These are phyloP conservation scores for Umbilicus rupestris DNA, from an alignment of 164 flowering plant genomes.

Conservation along the genomic window DNA sequence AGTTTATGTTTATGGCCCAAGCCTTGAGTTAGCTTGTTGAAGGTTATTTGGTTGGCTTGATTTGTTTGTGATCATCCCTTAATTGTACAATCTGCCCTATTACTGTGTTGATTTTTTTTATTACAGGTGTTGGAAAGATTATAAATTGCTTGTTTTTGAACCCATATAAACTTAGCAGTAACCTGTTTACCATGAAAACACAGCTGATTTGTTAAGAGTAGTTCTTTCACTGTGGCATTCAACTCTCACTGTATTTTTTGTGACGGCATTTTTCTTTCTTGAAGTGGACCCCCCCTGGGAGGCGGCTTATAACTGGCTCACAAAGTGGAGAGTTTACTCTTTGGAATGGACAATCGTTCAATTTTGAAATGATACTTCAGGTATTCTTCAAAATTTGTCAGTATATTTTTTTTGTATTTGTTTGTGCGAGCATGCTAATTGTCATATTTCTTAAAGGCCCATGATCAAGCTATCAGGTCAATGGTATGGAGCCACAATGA, in stretches of 20 bases:
- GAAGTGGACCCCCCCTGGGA: slow-evolving; percentile 96
- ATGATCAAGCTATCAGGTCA: slow-evolving; percentile 96
- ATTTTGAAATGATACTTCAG: slow-evolving; percentile 99
- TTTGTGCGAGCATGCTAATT: background rate
- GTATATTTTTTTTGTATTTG: background rate
- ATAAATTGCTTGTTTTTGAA: too few relatives aligned
- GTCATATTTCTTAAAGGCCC: slow-evolving; percentile 51
- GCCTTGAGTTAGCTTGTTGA: background rate
- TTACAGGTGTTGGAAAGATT: too few relatives aligned
- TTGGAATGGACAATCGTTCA: slow-evolving; percentile 99
- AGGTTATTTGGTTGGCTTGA: too few relatives aligned
- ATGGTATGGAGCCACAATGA: slow-evolving; percentile 99
- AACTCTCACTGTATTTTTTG: background rate
- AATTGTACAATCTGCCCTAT: too few relatives aligned
- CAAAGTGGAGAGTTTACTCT: slow-evolving; percentile 99
- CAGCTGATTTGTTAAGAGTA: background rate
- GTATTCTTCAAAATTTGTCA: slow-evolving; percentile 23
- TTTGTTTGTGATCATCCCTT: too few relatives aligned
- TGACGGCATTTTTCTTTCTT: slow-evolving; percentile 12
- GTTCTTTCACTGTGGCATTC: background rate
- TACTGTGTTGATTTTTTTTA: too few relatives aligned
- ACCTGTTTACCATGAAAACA: too few relatives aligned
- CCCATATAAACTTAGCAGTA: too few relatives aligned
- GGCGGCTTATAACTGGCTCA: slow-evolving; percentile 96
- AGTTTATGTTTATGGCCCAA: background rate